These are phyloP conservation scores for Circinella umbellata DNA, from an alignment of 371 early-diverging fungal species.

Conservation along the genomic window DNA sequence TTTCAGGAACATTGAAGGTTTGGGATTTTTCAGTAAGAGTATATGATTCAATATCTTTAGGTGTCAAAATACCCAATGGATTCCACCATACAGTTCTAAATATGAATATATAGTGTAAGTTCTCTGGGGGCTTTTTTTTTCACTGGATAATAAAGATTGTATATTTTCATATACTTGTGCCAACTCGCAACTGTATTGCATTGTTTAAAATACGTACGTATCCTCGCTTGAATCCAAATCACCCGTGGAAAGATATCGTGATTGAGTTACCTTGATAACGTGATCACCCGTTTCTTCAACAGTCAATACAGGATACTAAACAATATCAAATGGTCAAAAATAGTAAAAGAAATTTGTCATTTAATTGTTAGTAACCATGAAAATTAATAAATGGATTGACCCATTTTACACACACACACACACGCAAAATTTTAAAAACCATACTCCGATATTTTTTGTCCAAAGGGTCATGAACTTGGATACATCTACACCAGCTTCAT, in stretches of 20 bases:
- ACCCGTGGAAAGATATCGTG: constrained; percentile 80
- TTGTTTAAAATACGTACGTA: constrained; percentile 13
- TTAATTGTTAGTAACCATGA: too few relatives aligned
- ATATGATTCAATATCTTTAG: constrained; percentile 34
- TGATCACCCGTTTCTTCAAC: constrained; percentile 54
- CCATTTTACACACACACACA: too few relatives aligned
- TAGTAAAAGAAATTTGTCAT: neutral
- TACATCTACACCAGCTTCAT: constrained; percentile 74
- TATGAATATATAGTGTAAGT: neutral
- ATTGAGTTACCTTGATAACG: constrained; percentile 68
- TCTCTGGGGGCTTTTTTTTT: neutral
- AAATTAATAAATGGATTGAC: too few relatives aligned
- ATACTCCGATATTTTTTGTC: constrained; percentile 82
- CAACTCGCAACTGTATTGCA: too few relatives aligned
- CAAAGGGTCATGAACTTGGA: constrained; percentile 79
- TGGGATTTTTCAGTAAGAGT: constrained; percentile 53
- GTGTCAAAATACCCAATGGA: constrained; percentile 60
- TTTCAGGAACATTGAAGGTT: constrained; percentile 44
- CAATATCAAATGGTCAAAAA: neutral
- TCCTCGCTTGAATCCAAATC: constrained; percentile 71
- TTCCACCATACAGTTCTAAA: constrained; percentile 56
- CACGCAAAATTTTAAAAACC: constrained; percentile 15
- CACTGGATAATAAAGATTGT: constrained; percentile 45
- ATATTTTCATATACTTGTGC: neutral
- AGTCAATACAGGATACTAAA: constrained; percentile 73